Percentiles rank a stretch among this genome's conserved stretches.
phyloP scores from a whole-genome alignment of 441 rosid species.

The California macrophylla region DNA sequence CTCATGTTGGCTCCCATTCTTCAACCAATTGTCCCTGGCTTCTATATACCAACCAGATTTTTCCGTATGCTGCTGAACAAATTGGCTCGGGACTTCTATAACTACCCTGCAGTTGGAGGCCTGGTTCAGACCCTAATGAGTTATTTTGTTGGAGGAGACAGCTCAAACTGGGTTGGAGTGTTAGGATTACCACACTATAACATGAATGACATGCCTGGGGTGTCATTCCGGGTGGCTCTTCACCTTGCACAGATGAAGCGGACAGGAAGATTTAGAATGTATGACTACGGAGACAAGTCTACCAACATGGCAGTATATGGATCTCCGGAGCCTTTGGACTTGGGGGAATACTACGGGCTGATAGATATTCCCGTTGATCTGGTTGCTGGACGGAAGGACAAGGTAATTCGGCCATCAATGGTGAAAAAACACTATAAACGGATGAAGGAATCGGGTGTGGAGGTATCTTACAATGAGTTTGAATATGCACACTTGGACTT shows the following conservation, averaged over 20 bases:
- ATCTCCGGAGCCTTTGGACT: conserved; percentile 68
- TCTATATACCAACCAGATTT: conserved; percentile 90
- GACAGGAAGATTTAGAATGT: conserved; percentile 63
- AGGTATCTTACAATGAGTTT: conserved; percentile 58
- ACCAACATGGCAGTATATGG: conserved; percentile 67
- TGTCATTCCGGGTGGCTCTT: conserved; percentile 61
- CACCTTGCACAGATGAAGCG: conserved; percentile 90
- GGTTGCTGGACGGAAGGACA: conserved; percentile 81
- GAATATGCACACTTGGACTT: conserved; percentile 96
- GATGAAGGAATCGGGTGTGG: conserved; percentile 60
- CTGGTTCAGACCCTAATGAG: conserved; percentile 86
- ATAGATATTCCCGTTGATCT: conserved; percentile 73
- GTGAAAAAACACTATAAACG: conserved; percentile 61
- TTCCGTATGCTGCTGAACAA: conserved; percentile 90
- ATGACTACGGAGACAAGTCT: conserved; percentile 58
- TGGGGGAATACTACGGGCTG: conserved; percentile 55
- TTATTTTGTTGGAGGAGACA: conserved; percentile 80
- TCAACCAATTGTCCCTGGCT: conserved; percentile 52
- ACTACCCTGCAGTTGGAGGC: conserved; percentile 94
- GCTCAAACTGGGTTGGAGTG: conserved; percentile 96
- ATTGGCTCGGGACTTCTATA: conserved; percentile 86
- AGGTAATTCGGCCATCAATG: conserved; percentile 72
- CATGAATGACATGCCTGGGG: conserved; percentile 96
- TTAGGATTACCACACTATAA: conserved; percentile 85
- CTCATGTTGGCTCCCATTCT: conserved; percentile 55